Conservation (phyloP, 2,329 filamentous ascomycete genomes). For the Saccharata proteae region DNA sequence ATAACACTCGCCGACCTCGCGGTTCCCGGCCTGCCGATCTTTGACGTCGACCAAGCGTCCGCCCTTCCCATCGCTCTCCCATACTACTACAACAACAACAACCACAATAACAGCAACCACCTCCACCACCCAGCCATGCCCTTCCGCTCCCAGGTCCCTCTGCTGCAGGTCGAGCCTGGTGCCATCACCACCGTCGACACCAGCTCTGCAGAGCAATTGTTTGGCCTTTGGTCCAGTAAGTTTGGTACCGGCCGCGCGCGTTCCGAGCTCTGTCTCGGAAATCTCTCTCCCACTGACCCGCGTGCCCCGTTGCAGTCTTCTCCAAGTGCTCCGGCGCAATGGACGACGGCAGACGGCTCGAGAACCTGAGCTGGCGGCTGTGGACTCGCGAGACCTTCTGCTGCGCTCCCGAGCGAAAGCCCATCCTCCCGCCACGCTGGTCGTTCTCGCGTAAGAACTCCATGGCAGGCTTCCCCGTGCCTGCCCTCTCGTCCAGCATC, state of each 20-base stretch:
- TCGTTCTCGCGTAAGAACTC: constrained; percentile 17
- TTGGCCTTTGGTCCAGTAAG: constrained; percentile 95
- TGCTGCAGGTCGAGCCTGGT: constrained; percentile 82
- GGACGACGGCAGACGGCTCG: constrained; percentile 80
- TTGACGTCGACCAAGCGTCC: constrained; percentile 14
- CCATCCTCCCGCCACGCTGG: constrained; percentile 16
- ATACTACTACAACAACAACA: constrained; percentile 2
- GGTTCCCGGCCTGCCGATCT: constrained; percentile 13
- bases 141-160: constrained; percentile 67
- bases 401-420: constrained; percentile 50
- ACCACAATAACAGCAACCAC: neutral
- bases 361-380: constrained; percentile 91
- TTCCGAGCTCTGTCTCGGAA: constrained; percentile 8
- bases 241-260: constrained; percentile 6
- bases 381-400: constrained; percentile 93
- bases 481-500: constrained; percentile 35
- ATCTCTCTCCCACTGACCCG: constrained; percentile 10
- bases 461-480: constrained; percentile 17
- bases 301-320: constrained; percentile 54
- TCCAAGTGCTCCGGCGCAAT: constrained; percentile 89
- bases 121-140: constrained; percentile 49
- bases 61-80: constrained; percentile 7
- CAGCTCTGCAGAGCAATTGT: constrained; percentile 79
- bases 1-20: constrained; percentile 6
- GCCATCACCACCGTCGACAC: constrained; percentile 94